Percentiles rank a stretch among this genome's conserved stretches.
Evolutionary conservation across 768 basidiomycete species (phyloP).

Genomic region (Leucocoprinus sp.): DNA sequence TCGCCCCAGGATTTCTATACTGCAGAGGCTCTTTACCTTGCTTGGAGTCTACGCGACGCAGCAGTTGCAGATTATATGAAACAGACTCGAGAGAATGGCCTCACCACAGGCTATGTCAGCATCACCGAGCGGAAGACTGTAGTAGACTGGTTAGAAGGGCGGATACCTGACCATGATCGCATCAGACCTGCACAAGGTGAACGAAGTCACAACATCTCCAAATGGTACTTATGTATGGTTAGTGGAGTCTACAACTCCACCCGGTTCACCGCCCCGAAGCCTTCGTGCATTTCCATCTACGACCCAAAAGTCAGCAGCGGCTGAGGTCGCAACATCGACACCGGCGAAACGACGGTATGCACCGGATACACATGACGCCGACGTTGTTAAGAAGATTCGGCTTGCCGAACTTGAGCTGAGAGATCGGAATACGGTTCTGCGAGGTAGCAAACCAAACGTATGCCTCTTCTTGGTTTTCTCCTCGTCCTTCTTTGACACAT

Average conservation of each 20-base stretch:
- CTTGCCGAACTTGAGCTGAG: slow-evolving; percentile 70
- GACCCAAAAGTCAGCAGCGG: slow-evolving; percentile 20
- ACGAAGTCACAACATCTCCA: slow-evolving; percentile 15
- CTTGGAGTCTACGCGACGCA: slow-evolving; percentile 69
- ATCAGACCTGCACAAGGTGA: slow-evolving; percentile 37
- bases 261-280: slow-evolving; percentile 36
- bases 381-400: slow-evolving; percentile 80
- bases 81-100: slow-evolving; percentile 66
- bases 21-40: slow-evolving; percentile 76
- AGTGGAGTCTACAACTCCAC: slow-evolving; percentile 36
- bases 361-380: slow-evolving; percentile 67
- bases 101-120: slow-evolving; percentile 71
- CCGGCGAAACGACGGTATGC: slow-evolving; percentile 72
- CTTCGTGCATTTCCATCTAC: slow-evolving; percentile 23
- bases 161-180: slow-evolving; percentile 37
- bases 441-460: slow-evolving; percentile 80
- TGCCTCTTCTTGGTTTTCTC: slow-evolving; percentile 27
- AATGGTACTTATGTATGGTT: neutral
- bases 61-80: slow-evolving; percentile 84
- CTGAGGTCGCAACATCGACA: slow-evolving; percentile 30
- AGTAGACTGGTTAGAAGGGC: slow-evolving; percentile 78
- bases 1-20: slow-evolving; percentile 55
- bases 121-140: slow-evolving; percentile 83
- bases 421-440: slow-evolving; percentile 76
- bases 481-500: neutral